Percentiles rank a stretch among this genome's conserved stretches.
Evolutionary conservation across 345 rosid genomes (phyloP).

Genomic region (Hypericum perforatum): DNA sequence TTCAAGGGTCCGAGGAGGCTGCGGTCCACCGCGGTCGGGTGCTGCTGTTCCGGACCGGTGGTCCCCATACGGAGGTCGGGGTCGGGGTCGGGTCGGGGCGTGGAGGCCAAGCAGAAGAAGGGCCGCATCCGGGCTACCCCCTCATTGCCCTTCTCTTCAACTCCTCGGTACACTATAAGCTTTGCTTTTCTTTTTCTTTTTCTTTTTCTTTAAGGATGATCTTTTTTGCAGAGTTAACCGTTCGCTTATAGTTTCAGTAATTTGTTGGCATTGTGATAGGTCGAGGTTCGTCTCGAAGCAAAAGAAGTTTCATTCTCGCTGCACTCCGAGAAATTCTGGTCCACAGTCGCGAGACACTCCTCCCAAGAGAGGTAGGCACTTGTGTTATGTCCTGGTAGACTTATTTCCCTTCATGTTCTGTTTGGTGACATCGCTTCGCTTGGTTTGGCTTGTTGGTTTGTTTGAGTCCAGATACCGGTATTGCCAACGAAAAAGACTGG

Average conservation of each 20-base stretch:
- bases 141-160: constrained; percentile 66
- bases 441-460: constrained; percentile 6
- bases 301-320: constrained; percentile 69
- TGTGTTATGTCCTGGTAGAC: neutral
- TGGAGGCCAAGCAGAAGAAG: constrained; percentile 46
- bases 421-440: too few relatives aligned
- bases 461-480: constrained; percentile 71
- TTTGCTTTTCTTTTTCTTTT: neutral
- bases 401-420: neutral
- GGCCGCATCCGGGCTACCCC: constrained; percentile 48
- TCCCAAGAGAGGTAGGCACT: constrained; percentile 69
- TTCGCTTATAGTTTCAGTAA: neutral
- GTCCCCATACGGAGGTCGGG: constrained; percentile 37
- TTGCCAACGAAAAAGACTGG: constrained; percentile 98
- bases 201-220: neutral
- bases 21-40: constrained; percentile 20
- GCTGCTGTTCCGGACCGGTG: constrained; percentile 53
- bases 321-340: constrained; percentile 71
- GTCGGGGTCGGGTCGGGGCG: constrained; percentile 20
- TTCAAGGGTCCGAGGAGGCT: constrained; percentile 31
- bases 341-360: constrained; percentile 91
- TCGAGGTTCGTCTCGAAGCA: constrained; percentile 58
- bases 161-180: constrained; percentile 2
- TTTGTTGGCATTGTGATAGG: constrained; percentile 24
- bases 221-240: neutral